Conservation (phyloP, 179 eudicot species). For the Carnegiea gigantea region DNA sequence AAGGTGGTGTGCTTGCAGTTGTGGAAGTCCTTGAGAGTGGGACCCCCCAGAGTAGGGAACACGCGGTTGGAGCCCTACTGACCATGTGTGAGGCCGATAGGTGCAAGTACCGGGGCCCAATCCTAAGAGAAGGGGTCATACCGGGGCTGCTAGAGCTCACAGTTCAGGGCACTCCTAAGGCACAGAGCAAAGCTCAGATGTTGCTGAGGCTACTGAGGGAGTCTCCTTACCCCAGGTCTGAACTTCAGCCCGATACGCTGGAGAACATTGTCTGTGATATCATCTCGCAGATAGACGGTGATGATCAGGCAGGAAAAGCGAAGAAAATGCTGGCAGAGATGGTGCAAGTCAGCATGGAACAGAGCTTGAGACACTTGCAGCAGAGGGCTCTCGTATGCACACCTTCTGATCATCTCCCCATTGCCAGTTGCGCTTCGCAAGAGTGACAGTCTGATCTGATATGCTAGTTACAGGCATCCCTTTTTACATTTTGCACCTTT, state of each 20-base stretch:
- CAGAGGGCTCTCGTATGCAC: constrained; percentile 85
- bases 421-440: constrained; percentile 51
- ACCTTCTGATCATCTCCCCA: constrained; percentile 51
- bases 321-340: constrained; percentile 91
- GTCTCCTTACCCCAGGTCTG: constrained; percentile 74
- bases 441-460: constrained; percentile 28
- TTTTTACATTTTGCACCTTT: neutral
- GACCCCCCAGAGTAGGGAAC: constrained; percentile 73
- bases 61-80: constrained; percentile 80
- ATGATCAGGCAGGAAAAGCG: constrained; percentile 79
- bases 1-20: constrained; percentile 85
- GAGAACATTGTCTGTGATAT: constrained; percentile 81
- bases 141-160: constrained; percentile 96
- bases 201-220: constrained; percentile 72
- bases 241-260: constrained; percentile 60
- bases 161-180: constrained; percentile 73
- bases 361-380: constrained; percentile 83
- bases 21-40: constrained; percentile 90
- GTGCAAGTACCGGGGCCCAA: constrained; percentile 65
- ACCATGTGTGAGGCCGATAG: constrained; percentile 79
- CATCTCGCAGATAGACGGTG: constrained; percentile 79
- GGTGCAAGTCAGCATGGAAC: constrained; percentile 99
- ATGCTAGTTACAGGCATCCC: neutral
- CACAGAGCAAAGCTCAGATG: constrained; percentile 70
- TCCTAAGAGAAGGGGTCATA: constrained; percentile 88